phyloP scores from a whole-genome alignment of 2,329 filamentous ascomycete genomes.

The Fusarium sp. region DNA sequence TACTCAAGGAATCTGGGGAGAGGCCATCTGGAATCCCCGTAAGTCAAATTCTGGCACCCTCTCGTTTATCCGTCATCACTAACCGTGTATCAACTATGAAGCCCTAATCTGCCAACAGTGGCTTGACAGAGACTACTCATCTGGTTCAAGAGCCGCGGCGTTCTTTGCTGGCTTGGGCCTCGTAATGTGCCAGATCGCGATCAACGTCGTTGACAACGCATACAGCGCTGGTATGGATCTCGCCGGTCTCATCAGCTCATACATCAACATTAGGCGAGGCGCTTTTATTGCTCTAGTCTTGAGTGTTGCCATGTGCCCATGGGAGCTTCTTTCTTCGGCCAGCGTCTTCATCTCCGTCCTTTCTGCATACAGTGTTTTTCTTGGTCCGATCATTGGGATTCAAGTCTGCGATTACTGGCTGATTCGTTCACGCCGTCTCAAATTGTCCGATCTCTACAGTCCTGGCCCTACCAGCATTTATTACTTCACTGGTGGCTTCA shows the following conservation, averaged over 20 bases:
- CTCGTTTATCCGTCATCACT: rapidly evolving
- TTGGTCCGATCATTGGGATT: not conserved
- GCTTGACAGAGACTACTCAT: not conserved
- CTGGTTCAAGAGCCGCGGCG: not conserved
- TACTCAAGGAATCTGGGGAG: rapidly evolving
- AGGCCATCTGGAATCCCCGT: not conserved
- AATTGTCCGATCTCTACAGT: not conserved
- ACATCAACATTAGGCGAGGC: not conserved
- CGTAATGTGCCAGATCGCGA: not conserved
- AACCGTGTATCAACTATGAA: not conserved
- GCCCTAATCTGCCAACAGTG: not conserved
- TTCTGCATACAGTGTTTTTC: not conserved
- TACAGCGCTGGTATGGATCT: not conserved
- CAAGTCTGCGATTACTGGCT: not conserved
- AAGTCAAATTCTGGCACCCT: rapidly evolving
- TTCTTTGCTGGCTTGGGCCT: not conserved
- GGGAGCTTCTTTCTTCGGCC: not conserved
- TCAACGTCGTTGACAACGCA: not conserved
- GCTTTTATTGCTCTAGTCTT: not conserved
- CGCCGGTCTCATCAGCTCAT: not conserved
- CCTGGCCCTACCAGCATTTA: not conserved
- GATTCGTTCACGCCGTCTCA: not conserved
- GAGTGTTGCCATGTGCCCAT: not conserved
- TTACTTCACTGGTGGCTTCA: not conserved
- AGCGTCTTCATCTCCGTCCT: not conserved